phyloP scores from a whole-genome alignment of 2,329 filamentous ascomycete species.

The Trichocomaceae sp. region DNA sequence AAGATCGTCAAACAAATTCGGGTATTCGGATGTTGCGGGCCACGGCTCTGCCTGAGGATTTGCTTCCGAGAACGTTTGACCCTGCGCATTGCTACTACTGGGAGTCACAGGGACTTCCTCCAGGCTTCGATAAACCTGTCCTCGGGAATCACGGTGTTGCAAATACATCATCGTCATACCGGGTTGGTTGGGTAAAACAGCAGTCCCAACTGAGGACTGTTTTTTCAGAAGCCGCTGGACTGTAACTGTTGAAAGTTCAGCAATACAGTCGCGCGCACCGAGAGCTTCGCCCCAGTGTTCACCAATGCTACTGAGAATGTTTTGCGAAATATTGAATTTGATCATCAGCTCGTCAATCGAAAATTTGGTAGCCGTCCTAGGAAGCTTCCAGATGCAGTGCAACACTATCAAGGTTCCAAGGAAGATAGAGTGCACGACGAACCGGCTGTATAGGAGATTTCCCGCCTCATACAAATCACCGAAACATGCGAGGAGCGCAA shows the following conservation, averaged over 20 bases:
- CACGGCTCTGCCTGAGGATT: not conserved
- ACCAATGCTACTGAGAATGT: constrained; percentile 46
- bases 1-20: constrained; percentile 20
- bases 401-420: constrained; percentile 46
- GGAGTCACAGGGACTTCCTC: not conserved
- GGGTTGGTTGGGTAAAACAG: constrained; percentile 16
- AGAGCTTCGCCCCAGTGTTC: constrained; percentile 48
- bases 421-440: constrained; percentile 45
- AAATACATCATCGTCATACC: not conserved
- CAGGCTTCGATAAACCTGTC: not conserved
- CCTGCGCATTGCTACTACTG: not conserved
- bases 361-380: constrained; percentile 34
- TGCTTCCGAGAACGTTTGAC: not conserved
- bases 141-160: not conserved
- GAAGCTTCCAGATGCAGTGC: constrained; percentile 46
- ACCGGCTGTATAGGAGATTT: constrained; percentile 44
- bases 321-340: constrained; percentile 39
- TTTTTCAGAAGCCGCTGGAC: constrained; percentile 21
- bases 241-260: constrained; percentile 24
- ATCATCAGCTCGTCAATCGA: constrained; percentile 35
- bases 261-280: constrained; percentile 26
- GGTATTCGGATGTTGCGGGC: constrained; percentile 14
- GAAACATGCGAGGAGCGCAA: constrained; percentile 37
- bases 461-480: constrained; percentile 42
- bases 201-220: constrained; percentile 10